Evolutionary conservation across 2,329 filamentous ascomycete species (phyloP).

Genomic region (Hirsutella thompsonii): DNA sequence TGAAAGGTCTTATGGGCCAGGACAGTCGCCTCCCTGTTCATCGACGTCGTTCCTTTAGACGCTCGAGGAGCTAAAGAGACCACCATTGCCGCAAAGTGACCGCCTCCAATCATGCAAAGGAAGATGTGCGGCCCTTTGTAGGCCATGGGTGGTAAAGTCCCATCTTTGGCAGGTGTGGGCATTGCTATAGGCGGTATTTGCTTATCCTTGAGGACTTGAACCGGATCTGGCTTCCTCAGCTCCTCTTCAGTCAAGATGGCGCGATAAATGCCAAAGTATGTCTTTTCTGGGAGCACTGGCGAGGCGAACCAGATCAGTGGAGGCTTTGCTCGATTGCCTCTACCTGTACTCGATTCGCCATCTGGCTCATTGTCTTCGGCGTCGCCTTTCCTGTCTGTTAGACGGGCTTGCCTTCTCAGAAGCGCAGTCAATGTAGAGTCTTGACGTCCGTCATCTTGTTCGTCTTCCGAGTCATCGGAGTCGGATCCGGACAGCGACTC

Average conservation of each 20-base stretch:
- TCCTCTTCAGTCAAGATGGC: conserved; percentile 66
- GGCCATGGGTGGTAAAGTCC: conserved; percentile 37
- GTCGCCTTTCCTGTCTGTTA: conserved; percentile 39
- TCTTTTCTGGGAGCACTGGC: conserved; percentile 59
- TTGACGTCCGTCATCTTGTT: conserved; percentile 41
- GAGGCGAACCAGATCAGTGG: conserved; percentile 82
- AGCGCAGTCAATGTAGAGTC: conserved; percentile 64
- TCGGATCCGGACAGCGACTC: conserved; percentile 89
- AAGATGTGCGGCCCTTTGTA: conserved; percentile 77
- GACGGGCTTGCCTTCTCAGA: conserved; percentile 69
- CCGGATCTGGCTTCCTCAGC: conserved; percentile 45
- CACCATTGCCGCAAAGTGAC: conserved; percentile 94
- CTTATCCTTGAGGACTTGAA: conserved; percentile 60
- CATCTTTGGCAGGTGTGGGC: conserved; percentile 43
- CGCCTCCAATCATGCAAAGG: conserved; percentile 96
- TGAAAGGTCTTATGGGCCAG: conserved; percentile 97
- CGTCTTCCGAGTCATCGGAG: conserved; percentile 56
- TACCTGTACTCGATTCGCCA: conserved; percentile 25
- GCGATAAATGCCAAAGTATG: conserved; percentile 74
- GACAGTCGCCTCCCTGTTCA: conserved; percentile 77
- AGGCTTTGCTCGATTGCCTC: conserved; percentile 47
- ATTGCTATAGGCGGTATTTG: conserved; percentile 54
- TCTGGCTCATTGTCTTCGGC: conserved; percentile 36
- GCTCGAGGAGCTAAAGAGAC: conserved; percentile 76
- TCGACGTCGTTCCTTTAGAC: conserved; percentile 51